These are phyloP conservation scores for Hemileccinum rubropunctum DNA, from an alignment of 768 basidiomycete species.

Conservation along the genomic window DNA sequence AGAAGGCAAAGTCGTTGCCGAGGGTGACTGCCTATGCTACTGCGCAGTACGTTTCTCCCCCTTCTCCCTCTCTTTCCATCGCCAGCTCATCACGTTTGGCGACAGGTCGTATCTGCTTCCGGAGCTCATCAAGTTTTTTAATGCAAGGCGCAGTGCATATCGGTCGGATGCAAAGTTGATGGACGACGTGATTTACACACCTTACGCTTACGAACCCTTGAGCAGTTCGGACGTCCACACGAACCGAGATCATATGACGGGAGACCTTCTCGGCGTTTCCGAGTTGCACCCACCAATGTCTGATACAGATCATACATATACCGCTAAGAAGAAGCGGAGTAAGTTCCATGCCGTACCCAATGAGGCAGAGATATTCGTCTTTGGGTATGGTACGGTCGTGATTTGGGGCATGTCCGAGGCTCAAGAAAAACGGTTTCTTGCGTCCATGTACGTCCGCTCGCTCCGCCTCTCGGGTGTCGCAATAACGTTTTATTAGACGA, in stretches of 20 bases:
- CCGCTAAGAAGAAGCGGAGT: slow-evolving; percentile 51
- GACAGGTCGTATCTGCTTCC: slow-evolving; percentile 83
- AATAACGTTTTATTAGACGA: slow-evolving; percentile 50
- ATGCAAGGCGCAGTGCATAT: slow-evolving; percentile 78
- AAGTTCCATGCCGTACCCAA: slow-evolving; percentile 65
- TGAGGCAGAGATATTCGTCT: slow-evolving; percentile 89
- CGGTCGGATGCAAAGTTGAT: slow-evolving; percentile 84
- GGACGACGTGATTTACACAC: slow-evolving; percentile 93
- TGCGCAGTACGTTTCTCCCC: slow-evolving; percentile 55
- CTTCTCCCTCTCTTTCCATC: no score
- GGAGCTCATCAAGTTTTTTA: slow-evolving; percentile 87
- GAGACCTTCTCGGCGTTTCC: slow-evolving; percentile 76
- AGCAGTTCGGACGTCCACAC: slow-evolving; percentile 31
- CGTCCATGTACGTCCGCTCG: slow-evolving; percentile 71
- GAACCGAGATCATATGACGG: slow-evolving; percentile 41
- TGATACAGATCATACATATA: slow-evolving; percentile 33
- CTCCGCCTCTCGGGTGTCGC: not conserved
- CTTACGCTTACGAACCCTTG: slow-evolving; percentile 73
- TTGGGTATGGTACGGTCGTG: slow-evolving; percentile 92
- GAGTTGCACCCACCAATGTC: slow-evolving; percentile 43
- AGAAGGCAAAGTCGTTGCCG: slow-evolving; percentile 88
- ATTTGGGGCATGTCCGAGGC: slow-evolving; percentile 97
- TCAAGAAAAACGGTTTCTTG: slow-evolving; percentile 87
- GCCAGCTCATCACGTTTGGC: not conserved
- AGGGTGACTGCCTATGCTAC: slow-evolving; percentile 97